Evolutionary conservation across 345 rosid genomes (phyloP), one percentile per base, ranked within the genome.

Genomic region (Gossypium turneri): DNA sequence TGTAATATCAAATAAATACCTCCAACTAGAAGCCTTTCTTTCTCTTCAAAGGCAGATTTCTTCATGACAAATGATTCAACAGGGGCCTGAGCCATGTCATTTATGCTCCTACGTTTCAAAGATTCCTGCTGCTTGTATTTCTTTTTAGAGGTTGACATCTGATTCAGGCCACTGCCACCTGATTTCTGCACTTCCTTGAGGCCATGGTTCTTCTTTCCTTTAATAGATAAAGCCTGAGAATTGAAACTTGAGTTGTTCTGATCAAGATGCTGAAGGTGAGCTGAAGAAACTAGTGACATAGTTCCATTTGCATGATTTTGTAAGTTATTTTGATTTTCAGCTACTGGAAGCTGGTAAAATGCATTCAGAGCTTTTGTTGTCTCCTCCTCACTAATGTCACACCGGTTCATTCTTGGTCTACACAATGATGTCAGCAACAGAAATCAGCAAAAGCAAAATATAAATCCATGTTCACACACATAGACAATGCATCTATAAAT

Each of bases 401-500:
- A 86, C 6, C 76, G 75, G 63, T 86, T 86, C 92, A 81, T 83
- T 79, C 81, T 69, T 72, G 87, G 89, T 77, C 85, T 86, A 75
- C 43, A 84, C 61, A 58, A 74, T 34, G 76, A 73, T 75, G 27
- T 60, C 27, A 79, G 72, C 41, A 55, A 67, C 58, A 71, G 77
- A 52, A 38, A 76, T 58, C 45, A 63, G 73, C 19, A 63, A 79
- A 19, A 65, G 41, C 47, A 55, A 64, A 29, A 38, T 56, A 48
- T 47, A 57, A 65, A 73, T 47, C 12, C 45, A 47, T 47, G 59
- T 47, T 63, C 7, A 38, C 48, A 34, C 61, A 41, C 44, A 25
- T 0, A 13, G 29, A 0, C 16, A 16, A 60, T 16, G 50, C 61
- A 59, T 25, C 45, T 20, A 73, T 41, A 7, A 8, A 58, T 48